Percentiles rank a stretch among this genome's conserved stretches.
Evolutionary conservation across 805 yeast genomes (phyloP).

Genomic region (Kodamaea leandrae): DNA sequence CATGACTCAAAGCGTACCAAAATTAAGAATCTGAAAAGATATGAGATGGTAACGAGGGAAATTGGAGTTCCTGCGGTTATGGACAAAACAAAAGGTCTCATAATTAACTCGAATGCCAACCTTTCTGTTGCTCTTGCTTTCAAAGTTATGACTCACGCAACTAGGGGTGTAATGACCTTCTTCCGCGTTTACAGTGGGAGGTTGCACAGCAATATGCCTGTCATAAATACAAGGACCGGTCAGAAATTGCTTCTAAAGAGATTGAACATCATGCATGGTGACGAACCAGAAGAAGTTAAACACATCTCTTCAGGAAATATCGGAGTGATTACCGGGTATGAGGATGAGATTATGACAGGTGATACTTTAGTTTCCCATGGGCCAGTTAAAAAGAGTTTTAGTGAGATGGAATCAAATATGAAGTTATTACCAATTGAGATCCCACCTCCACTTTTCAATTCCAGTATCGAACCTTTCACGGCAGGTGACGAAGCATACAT

Average conservation of each 20-base stretch:
- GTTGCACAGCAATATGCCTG: constrained; percentile 57
- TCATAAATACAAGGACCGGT: constrained; percentile 69
- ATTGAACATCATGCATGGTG: constrained; percentile 83
- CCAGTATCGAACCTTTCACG: constrained; percentile 77
- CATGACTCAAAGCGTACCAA: constrained; percentile 14
- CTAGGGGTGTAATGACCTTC: constrained; percentile 78
- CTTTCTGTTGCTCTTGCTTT: constrained; percentile 81
- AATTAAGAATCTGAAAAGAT: constrained; percentile 18
- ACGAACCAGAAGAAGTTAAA: constrained; percentile 70
- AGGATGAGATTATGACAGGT: constrained; percentile 76
- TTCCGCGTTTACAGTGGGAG: constrained; percentile 86
- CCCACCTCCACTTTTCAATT: constrained; percentile 92
- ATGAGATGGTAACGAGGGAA: constrained; percentile 11
- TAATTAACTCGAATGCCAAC: constrained; percentile 55
- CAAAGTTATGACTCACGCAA: constrained; percentile 84
- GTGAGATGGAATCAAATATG: constrained; percentile 42
- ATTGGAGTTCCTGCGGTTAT: constrained; percentile 30
- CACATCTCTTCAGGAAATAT: constrained; percentile 74
- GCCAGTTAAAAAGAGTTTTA: constrained; percentile 44
- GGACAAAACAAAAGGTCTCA: constrained; percentile 45
- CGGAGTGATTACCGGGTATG: constrained; percentile 79
- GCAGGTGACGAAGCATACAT: constrained; percentile 75
- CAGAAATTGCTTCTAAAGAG: constrained; percentile 64
- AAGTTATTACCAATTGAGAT: constrained; percentile 71
- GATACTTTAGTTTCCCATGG: constrained; percentile 77